Base-by-base conservation (phyloP, 169 alveolate genomes). In the Eimeria sp. region DNA sequence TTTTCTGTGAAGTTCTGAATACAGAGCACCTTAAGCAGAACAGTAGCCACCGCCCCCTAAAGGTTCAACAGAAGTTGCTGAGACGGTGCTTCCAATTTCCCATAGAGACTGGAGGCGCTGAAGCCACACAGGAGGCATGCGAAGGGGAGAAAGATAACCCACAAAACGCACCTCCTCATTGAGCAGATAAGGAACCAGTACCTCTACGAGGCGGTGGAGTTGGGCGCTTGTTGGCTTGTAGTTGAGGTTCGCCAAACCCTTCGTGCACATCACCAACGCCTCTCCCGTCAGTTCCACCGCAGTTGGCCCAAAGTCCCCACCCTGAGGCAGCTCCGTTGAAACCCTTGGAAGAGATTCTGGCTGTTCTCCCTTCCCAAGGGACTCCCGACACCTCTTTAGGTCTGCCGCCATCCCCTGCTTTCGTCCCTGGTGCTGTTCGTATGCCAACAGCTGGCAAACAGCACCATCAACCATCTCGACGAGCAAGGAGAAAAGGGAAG, bases 211-310 rank as follows among this genome's bases (percentile, higher is more conserved):
- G 58, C 91, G 77, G 16, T 33, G 10, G 77, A 52, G 91, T 58
- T 85, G 91, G 58, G 89, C 20, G 18, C 49, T 25, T 49, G 71
- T 80, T 52, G 89, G 89, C 33, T 33, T 52, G 54, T 30, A 37
- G 56, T 85, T 52, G 40, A 85, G 25, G 76, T 85, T 85, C 33
- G 91, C 91, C 77, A 85, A 62, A 37, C 91, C 91, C 46, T 85
- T 85, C 0, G 43, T 30, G 91, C 71, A 85, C 91, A 85, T 85
- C 76, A 85, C 91, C 58, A 85, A 78, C 60, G 91, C 91, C 91
- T 85, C 91, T 9, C 91, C 91, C 4, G 40, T 85, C 78, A 60
- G 43, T 58, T 56, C 76, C 60, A 25, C 76, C 91, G 37, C 89
- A 0, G 30, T 66, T n/a, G 66, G 43, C 49, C 52, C 33, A 14